phyloP scores from a whole-genome alignment of 1,284 basidiomycete species.

The Uromyces viciae-fabae region DNA sequence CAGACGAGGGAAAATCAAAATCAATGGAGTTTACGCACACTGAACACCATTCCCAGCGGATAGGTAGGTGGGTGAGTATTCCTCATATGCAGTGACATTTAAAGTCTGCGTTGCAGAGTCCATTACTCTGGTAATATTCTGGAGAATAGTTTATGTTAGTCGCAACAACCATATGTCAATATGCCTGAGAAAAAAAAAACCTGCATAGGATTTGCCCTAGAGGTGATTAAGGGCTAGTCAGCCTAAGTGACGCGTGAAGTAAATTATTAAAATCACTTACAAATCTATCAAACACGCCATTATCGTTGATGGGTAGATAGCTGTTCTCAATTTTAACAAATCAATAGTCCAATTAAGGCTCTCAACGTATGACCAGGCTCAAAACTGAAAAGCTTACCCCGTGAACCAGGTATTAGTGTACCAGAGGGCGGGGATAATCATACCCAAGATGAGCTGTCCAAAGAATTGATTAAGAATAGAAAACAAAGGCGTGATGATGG shows the following conservation, averaged over 20 bases:
- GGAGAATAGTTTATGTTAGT: too few species aligned
- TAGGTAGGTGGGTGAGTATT: slow-evolving; percentile 35
- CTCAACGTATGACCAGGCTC: too few species aligned
- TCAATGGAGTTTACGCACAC: neutral
- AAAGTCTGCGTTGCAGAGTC: slow-evolving; percentile 26
- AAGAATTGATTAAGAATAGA: slow-evolving; percentile 31
- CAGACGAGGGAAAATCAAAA: neutral
- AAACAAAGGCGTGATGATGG: slow-evolving; percentile 37
- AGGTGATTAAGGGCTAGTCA: too few species aligned
- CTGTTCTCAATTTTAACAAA: neutral
- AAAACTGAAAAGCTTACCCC: slow-evolving; percentile 21
- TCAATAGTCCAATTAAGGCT: too few species aligned
- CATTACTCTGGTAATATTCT: slow-evolving; percentile 38
- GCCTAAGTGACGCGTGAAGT: too few species aligned
- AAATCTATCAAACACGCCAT: slow-evolving; percentile 42
- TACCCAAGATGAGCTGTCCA: slow-evolving; percentile 22
- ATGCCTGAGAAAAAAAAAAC: too few species aligned
- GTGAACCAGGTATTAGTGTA: slow-evolving; percentile 39
- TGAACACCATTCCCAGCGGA: slow-evolving; percentile 36
- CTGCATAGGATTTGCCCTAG: slow-evolving; percentile 36
- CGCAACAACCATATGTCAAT: too few species aligned
- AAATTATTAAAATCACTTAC: slow-evolving; percentile 13
- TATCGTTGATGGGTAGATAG: slow-evolving; percentile 36
- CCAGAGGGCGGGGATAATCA: slow-evolving; percentile 41
- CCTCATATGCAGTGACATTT: slow-evolving; percentile 27